Conservation (phyloP, 2,329 filamentous ascomycete genomes). For the Penicillium sumatraense region DNA sequence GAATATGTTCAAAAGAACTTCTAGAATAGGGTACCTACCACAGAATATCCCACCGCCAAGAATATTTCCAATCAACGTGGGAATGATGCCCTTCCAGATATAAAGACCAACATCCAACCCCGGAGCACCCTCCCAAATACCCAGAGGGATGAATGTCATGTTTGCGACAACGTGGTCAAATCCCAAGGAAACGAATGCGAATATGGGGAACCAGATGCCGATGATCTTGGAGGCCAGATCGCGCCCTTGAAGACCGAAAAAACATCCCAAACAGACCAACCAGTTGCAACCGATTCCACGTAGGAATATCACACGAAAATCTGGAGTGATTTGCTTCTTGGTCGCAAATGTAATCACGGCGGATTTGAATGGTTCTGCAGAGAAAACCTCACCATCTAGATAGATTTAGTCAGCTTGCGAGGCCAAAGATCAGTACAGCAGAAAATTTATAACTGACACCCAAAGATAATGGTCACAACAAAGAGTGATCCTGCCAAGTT, state of each 20-base stretch:
- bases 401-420: neutral
- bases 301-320: conserved; percentile 59
- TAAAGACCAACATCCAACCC: conserved; percentile 55
- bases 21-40: conserved; percentile 37
- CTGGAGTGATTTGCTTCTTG: conserved; percentile 54
- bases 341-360: conserved; percentile 53
- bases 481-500: conserved; percentile 57
- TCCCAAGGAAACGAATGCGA: conserved; percentile 58
- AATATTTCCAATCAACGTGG: conserved; percentile 58
- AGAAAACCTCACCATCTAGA: conserved; percentile 53
- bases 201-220: conserved; percentile 62
- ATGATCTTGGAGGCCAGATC: conserved; percentile 59
- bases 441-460: conserved; percentile 41
- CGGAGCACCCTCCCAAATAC: conserved; percentile 54
- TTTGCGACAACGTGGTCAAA: conserved; percentile 64
- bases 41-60: conserved; percentile 59
- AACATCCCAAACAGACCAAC: conserved; percentile 62
- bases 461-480: conserved; percentile 54
- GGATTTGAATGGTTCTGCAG: conserved; percentile 48
- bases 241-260: conserved; percentile 48
- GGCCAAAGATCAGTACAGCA: neutral
- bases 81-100: conserved; percentile 63
- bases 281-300: conserved; percentile 62
- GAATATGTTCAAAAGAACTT: neutral
- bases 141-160: conserved; percentile 60